Evolutionary conservation across 805 yeast species (phyloP).

Genomic region (Metschnikowia hibisci): DNA sequence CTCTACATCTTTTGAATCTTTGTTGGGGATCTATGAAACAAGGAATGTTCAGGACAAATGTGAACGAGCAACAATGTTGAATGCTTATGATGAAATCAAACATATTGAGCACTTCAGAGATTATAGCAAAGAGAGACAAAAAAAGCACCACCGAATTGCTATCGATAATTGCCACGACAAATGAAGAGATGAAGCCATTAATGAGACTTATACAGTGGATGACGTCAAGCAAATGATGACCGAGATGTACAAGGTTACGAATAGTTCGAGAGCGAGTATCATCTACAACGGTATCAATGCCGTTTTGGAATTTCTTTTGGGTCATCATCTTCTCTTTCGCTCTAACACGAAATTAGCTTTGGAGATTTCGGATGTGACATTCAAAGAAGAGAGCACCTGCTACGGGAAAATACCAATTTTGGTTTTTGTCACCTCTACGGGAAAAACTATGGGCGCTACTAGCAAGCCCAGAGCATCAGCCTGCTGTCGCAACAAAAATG

Average conservation of each 20-base stretch:
- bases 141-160: no score
- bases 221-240: slow-evolving; percentile 2
- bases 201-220: slow-evolving; percentile 1
- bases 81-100: no score
- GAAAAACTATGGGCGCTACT: not conserved
- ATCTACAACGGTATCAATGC: slow-evolving; percentile 4
- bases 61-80: no score
- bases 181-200: not conserved
- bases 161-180: slow-evolving; percentile 1
- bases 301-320: slow-evolving; percentile 5
- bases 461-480: not conserved
- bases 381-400: not conserved
- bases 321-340: slow-evolving; percentile 5
- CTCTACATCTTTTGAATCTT: no score
- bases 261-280: not conserved
- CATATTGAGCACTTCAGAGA: no score
- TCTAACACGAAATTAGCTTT: not conserved
- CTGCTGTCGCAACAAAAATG: slow-evolving; percentile 6
- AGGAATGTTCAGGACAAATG: no score
- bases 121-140: no score
- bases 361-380: slow-evolving; percentile 5
- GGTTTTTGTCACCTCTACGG: not conserved
- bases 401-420: slow-evolving; percentile 3
- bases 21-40: no score
- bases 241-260: not conserved